phyloP scores from a whole-genome alignment of 1,284 basidiomycete species.

The Schizophyllum commune region DNA sequence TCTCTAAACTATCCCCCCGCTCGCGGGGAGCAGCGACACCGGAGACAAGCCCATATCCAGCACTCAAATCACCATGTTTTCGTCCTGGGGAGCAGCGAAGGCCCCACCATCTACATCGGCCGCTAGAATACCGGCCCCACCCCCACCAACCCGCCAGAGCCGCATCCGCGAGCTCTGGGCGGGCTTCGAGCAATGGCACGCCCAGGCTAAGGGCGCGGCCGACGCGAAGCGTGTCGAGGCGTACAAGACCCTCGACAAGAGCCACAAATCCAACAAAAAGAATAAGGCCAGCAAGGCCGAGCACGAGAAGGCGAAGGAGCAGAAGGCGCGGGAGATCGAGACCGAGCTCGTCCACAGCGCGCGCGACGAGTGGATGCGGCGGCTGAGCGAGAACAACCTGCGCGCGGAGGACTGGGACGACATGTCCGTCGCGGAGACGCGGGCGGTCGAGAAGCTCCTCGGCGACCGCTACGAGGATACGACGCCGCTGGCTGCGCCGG shows the following conservation, averaged over 20 bases:
- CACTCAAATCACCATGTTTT: not conserved
- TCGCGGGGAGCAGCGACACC: not conserved
- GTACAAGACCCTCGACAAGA: conserved; percentile 16
- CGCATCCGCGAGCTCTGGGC: conserved; percentile 31
- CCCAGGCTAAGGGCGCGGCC: conserved; percentile 17
- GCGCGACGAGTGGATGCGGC: conserved; percentile 30
- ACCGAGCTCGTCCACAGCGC: conserved; percentile 22
- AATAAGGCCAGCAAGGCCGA: conserved; percentile 14
- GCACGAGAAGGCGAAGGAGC: conserved; percentile 22
- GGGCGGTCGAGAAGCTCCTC: conserved; percentile 24
- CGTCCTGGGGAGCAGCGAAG: not conserved
- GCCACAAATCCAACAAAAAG: conserved; percentile 17
- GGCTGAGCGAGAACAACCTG: conserved; percentile 23
- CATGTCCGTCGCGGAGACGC: conserved; percentile 26
- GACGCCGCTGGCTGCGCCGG: conserved; percentile 20
- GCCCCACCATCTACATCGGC: not conserved
- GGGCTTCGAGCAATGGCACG: conserved; percentile 27
- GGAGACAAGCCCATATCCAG: not conserved
- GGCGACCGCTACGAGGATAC: conserved; percentile 13
- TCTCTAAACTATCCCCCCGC: not conserved
- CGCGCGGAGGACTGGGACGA: conserved; percentile 31
- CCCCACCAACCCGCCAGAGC: not conserved
- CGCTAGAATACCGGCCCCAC: not conserved
- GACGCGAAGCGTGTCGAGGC: conserved; percentile 18
- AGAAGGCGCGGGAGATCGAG: conserved; percentile 19